Conservation (phyloP, 495 filamentous ascomycete species). For the Evernia prunastri region DNA sequence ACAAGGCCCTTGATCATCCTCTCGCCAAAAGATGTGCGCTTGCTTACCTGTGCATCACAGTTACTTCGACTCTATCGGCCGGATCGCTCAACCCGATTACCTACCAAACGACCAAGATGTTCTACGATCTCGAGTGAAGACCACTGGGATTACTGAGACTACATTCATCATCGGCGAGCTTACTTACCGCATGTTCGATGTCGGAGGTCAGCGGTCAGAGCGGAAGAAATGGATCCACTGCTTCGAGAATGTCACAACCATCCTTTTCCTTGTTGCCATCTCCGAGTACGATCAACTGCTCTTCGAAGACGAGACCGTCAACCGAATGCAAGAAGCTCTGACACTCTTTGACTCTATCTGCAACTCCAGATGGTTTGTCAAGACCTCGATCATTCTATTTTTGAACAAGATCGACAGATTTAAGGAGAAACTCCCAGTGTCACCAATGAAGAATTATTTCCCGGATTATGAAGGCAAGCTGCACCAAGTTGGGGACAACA, state of each 20-base stretch:
- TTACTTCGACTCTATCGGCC: conserved; percentile 94
- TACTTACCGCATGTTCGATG: conserved; percentile 99
- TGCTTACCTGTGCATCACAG: conserved; percentile 39
- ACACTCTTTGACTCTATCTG: conserved; percentile 99
- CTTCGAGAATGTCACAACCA: conserved; percentile 98
- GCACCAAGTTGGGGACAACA: conserved; percentile 34
- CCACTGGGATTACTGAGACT: conserved; percentile 98
- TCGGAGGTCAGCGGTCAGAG: conserved; percentile 96
- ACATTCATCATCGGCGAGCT: conserved; percentile 97
- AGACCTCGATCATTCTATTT: conserved; percentile 98
- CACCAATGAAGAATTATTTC: conserved; percentile 99
- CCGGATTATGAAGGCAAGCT: conserved; percentile 78
- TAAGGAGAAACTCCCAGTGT: conserved; percentile 98
- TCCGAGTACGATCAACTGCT: conserved; percentile 98
- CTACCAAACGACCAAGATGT: conserved; percentile 97
- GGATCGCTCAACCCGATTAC: conserved; percentile 88
- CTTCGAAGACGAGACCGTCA: conserved; percentile 80
- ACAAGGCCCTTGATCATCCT: neutral
- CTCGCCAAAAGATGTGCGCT: neutral
- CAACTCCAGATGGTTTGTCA: conserved; percentile 99
- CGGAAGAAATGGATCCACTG: conserved; percentile 99
- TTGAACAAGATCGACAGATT: conserved; percentile 99
- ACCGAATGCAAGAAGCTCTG: conserved; percentile 98
- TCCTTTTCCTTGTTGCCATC: conserved; percentile 97
- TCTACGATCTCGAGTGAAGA: conserved; percentile 95